Evolutionary conservation across 495 filamentous ascomycete genomes (phyloP), one percentile per base, ranked within the genome.

Genomic region (Aspergillus avenaceus): DNA sequence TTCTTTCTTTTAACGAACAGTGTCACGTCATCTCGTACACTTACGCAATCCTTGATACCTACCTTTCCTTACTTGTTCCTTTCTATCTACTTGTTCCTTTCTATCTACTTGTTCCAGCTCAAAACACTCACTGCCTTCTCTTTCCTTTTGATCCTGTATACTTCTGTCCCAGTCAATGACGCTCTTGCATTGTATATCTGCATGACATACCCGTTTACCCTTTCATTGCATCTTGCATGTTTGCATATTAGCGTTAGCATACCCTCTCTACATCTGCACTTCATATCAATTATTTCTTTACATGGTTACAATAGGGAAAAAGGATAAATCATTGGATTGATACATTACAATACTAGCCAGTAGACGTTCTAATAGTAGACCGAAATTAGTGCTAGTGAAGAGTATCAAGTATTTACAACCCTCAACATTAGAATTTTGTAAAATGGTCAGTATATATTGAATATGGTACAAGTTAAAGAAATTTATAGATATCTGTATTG

Each of bases 21-120:
- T 38, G 34, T 21, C 7, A 18, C 16, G 3, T 19, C 3, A 19
- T 16, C 34, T 36, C 51, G 36, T 43, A 32, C 46, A 48, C 23
- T 8, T 21, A 14, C 21, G 29, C 29, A 12, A 32, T 48, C 50
- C 38, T 41, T 53, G 45, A 45, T 49, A 40, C 37, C 32, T 48
- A 31, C 50, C 42, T 23, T 49, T 27, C 25, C 37, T 27, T 22
- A 4, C 7, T 9, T 26, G 25, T 43, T 14, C 14, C 27, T 43
- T 12, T n/a, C 26, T 24, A 14, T 27, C 5, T 14, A 18, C 14
- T 14, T 16, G 22, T 26, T 14, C 14, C 7, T 8, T 4, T 25
- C 40, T 19, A 24, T 26, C 22, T 22, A 8, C 12, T 4, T 12
- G 2, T 36, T 16, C 13, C 4, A n/a, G n/a, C n/a, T n/a, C 32